These are phyloP conservation scores for Sarocladiaceae sp. DNA, from an alignment of 2,329 filamentous ascomycete genomes.

Conservation along the genomic window DNA sequence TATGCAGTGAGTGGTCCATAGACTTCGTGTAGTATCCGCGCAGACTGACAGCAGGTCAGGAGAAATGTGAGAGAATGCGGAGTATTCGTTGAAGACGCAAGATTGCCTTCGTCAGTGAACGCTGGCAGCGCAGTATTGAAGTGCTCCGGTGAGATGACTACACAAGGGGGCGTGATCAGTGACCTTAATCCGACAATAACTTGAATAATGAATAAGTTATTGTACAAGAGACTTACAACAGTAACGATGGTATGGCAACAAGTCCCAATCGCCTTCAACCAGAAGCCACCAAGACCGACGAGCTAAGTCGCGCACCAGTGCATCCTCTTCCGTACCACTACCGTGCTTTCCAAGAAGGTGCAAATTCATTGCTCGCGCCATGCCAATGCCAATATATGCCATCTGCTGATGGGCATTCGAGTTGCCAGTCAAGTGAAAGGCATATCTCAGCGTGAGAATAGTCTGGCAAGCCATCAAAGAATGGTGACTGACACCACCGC, in stretches of 20 bases:
- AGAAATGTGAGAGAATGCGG: background rate
- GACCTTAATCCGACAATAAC: too few species aligned
- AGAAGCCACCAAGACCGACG: background rate
- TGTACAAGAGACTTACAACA: too few species aligned
- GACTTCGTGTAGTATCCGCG: background rate
- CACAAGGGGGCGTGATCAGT: too few species aligned
- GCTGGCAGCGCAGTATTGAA: background rate
- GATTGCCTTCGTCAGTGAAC: background rate
- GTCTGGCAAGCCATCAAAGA: background rate
- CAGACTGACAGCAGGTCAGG: background rate
- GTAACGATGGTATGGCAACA: background rate
- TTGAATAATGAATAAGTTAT: too few species aligned
- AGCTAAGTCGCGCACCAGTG: background rate
- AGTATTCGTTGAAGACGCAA: background rate
- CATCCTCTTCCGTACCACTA: background rate
- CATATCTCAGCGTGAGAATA: background rate
- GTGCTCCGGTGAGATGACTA: background rate
- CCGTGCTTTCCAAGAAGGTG: background rate
- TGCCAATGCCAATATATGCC: background rate
- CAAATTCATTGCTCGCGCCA: background rate
- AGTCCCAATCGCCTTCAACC: background rate
- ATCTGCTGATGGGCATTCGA: background rate
- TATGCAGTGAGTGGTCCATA: background rate
- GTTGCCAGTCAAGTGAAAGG: background rate
- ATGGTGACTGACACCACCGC: background rate